A percentile compares a stretch with the other conserved stretches of the same genome.
Conservation (phyloP, 352 stramenopile species). For the Pythium vanterpoolii region DNA sequence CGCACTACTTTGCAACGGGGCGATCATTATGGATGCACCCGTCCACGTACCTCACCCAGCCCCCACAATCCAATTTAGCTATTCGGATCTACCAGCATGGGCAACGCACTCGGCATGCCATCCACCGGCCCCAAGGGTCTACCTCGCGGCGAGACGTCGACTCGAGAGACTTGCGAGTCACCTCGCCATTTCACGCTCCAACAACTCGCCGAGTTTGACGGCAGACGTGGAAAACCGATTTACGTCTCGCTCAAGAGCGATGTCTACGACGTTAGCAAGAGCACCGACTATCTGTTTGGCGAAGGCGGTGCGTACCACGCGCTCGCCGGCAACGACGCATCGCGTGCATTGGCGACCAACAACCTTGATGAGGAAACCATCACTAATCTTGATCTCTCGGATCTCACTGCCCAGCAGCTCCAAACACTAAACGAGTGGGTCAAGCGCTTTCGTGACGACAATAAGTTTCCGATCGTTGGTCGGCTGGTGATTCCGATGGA, state of each 20-base stretch:
- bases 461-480: slow-evolving; percentile 89
- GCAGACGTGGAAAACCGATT: slow-evolving; percentile 71
- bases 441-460: slow-evolving; percentile 81
- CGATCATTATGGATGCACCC: not conserved
- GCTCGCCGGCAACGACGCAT: slow-evolving; percentile 91
- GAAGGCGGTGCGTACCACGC: slow-evolving; percentile 77
- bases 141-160: not conserved
- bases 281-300: slow-evolving; percentile 87
- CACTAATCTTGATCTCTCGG: slow-evolving; percentile 41
- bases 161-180: not conserved
- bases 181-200: slow-evolving; percentile 65
- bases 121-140: slow-evolving; percentile 16
- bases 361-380: slow-evolving; percentile 77
- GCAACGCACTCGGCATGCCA: slow-evolving; percentile 26
- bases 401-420: slow-evolving; percentile 31
- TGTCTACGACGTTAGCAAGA: slow-evolving; percentile 92
- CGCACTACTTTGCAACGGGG: not conserved
- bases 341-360: slow-evolving; percentile 84
- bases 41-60: not conserved
- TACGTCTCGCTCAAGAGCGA: slow-evolving; percentile 91
- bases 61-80: slow-evolving; percentile 5
- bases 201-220: slow-evolving; percentile 86
- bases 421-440: slow-evolving; percentile 69
- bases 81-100: slow-evolving; percentile 13
- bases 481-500: slow-evolving; percentile 63